These are phyloP conservation scores for Daldinia decipiens DNA, from an alignment of 495 filamentous ascomycete genomes.

Conservation along the genomic window DNA sequence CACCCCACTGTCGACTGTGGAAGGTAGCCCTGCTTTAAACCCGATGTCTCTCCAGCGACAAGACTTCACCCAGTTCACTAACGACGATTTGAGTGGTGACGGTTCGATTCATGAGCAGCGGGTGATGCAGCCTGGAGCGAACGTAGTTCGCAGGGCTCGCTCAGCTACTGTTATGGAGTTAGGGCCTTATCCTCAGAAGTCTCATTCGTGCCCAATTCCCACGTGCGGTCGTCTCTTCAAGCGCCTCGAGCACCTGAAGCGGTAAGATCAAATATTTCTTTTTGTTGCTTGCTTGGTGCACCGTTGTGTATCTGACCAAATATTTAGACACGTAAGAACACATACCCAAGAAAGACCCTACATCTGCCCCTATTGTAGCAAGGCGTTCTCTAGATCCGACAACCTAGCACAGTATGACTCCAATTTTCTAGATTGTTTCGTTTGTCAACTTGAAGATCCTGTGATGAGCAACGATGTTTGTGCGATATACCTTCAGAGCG, in stretches of 20 bases:
- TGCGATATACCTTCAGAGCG: conserved; percentile 43
- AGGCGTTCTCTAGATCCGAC: conserved; percentile 97
- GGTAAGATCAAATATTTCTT: conserved; percentile 73
- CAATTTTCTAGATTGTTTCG: conserved; percentile 44
- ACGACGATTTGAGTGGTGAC: conserved; percentile 68
- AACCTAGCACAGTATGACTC: conserved; percentile 93
- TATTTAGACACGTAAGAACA: conserved; percentile 94
- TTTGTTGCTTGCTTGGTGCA: conserved; percentile 57
- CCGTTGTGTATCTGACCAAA: conserved; percentile 63
- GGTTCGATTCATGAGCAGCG: conserved; percentile 69
- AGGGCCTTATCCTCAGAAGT: conserved; percentile 95
- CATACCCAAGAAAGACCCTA: conserved; percentile 99
- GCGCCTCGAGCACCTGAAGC: conserved; percentile 97
- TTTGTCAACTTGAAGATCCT: conserved; percentile 50
- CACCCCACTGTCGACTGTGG: conserved; percentile 83
- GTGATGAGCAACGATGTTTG: conserved; percentile 52
- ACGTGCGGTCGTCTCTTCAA: conserved; percentile 98
- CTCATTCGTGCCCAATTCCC: conserved; percentile 98
- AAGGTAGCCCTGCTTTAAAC: conserved; percentile 78
- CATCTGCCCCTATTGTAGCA: conserved; percentile 95
- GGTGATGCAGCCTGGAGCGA: conserved; percentile 70
- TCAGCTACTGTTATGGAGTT: conserved; percentile 97
- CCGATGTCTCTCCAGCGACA: conserved; percentile 71
- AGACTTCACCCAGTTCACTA: conserved; percentile 72
- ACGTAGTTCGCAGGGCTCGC: conserved; percentile 86